Base-by-base conservation (phyloP, 345 rosid species). In the Corchorus capsularis region DNA sequence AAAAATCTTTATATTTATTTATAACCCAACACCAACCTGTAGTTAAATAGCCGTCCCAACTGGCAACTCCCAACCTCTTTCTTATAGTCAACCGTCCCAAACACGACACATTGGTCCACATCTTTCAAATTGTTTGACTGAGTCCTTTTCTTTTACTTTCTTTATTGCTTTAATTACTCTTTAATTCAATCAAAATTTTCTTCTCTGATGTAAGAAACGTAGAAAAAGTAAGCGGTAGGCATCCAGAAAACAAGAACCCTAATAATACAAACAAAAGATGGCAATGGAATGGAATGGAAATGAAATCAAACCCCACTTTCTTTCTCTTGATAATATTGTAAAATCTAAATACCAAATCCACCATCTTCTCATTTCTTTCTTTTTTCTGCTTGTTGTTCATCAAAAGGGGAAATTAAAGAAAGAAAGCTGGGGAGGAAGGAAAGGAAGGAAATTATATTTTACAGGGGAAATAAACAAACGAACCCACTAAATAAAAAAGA, bases 71-170 rank as follows among this genome's bases (percentile, higher is more conserved):
- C 83, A 50, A 70, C 85, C 74, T 19, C 75, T 68, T 68, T 71
- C 37, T 7, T 35, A 63, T 73, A 83, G 89, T 86, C 93, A 87
- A 89, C 87, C 88, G 57, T 78, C 71, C 27, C 17, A 19, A 56
- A 70, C 86, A 85, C 85, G 83, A 84, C 87, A 89, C 13, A 45
- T 59, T 74, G 81, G 84, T 75, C 85, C 83, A 75, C 83, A 54
- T 62, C 71, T 66, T 75, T 78, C 77, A 55, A 77, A 34, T 80
- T 78, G 76, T 85, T 89, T 89, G 89, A 84, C 85, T 68, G 16
- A 17, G 77, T 78, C 43, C 72, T 32, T 75, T 61, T 60, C 66
- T 61, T 72, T 77, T 22, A 19, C 69, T 63, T 66, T 53, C 64
- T 37, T 46, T 63, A 45, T 52, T 62, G 4, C 4, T 19, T 69